Evolutionary conservation across 2,329 filamentous ascomycete species (phyloP).

Genomic region (Alternaria gansuensis): DNA sequence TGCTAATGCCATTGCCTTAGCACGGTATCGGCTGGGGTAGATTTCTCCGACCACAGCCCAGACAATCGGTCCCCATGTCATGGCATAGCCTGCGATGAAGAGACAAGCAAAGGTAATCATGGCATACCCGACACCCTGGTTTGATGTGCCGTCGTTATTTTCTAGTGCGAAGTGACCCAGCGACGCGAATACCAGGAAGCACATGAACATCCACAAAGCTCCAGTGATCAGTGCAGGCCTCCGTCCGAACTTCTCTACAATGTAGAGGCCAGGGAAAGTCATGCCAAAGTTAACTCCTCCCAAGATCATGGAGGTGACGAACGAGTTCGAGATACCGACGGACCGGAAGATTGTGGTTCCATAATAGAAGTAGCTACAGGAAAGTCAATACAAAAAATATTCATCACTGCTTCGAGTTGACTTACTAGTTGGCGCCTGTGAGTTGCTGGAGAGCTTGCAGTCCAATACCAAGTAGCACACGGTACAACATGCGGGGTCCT

Average conservation of each 20-base stretch:
- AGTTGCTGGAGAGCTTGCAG: constrained; percentile 74
- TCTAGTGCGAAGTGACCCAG: constrained; percentile 58
- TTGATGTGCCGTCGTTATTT: constrained; percentile 43
- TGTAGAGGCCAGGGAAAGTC: constrained; percentile 58
- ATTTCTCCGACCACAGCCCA: constrained; percentile 75
- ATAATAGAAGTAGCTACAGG: constrained; percentile 64
- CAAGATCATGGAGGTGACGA: constrained; percentile 59
- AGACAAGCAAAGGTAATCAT: constrained; percentile 75
- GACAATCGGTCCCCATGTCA: constrained; percentile 74
- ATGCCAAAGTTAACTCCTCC: constrained; percentile 60
- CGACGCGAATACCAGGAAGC: constrained; percentile 65
- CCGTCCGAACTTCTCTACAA: constrained; percentile 59
- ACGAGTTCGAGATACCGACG: constrained; percentile 55
- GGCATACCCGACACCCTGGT: constrained; percentile 62
- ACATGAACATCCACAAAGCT: constrained; percentile 62
- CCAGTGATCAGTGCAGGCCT: constrained; percentile 58
- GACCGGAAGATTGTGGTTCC: constrained; percentile 58
- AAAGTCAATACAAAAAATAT: neutral
- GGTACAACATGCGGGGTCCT: constrained; percentile 71
- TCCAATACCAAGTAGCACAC: constrained; percentile 68
- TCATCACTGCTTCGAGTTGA: neutral
- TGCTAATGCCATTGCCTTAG: constrained; percentile 56
- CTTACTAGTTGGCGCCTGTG: constrained; percentile 74
- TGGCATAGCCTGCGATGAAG: constrained; percentile 72
- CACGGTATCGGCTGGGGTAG: constrained; percentile 66